Evolutionary conservation across 2,329 filamentous ascomycete species (phyloP), one percentile per base, ranked within the genome.

Genomic region (Basipetospora chlamydospora): DNA sequence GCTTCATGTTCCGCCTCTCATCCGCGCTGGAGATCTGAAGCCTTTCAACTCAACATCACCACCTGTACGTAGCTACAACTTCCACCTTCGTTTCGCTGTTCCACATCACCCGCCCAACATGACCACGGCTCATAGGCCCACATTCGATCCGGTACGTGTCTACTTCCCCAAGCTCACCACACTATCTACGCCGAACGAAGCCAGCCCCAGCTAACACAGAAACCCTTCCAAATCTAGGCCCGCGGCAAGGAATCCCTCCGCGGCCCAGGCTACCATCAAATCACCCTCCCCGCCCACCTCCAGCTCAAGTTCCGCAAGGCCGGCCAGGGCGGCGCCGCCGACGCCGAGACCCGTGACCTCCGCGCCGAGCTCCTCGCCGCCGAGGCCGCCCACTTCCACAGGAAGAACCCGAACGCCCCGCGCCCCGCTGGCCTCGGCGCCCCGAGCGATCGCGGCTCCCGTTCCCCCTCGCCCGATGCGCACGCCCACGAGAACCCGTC

Each of bases 191-290:
- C 13, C 11, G 3, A 20, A 16, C 42, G 13, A n/a, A n/a, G n/a
- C n/a, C n/a, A n/a, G n/a, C n/a, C n/a, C n/a, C n/a, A n/a, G n/a
- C n/a, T n/a, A n/a, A n/a, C n/a, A n/a, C n/a, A n/a, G n/a, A n/a
- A n/a, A n/a, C n/a, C n/a, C n/a, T n/a, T n/a, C n/a, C n/a, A n/a
- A n/a, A n/a, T 32, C 39, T 44, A 86, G 81, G 87, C 88, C 28
- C 77, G 80, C 54, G 90, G 90, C 55, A 95, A 95, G 67, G 90
- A 98, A 60, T 85, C 87, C 50, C 80, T 86, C 41, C 80, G 86
- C 50, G 90, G 90, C 33, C 83, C 85, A 34, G 88, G 86, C 48
- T 96, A 95, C 64, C 90, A 98, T 56, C 88, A 96, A 60, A 81
- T 90, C 49, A 80, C 96, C 12, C 77, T 95, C 11, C 88, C 90